Evolutionary conservation across 345 rosid species (phyloP).

Genomic region (Balakata baccata): DNA sequence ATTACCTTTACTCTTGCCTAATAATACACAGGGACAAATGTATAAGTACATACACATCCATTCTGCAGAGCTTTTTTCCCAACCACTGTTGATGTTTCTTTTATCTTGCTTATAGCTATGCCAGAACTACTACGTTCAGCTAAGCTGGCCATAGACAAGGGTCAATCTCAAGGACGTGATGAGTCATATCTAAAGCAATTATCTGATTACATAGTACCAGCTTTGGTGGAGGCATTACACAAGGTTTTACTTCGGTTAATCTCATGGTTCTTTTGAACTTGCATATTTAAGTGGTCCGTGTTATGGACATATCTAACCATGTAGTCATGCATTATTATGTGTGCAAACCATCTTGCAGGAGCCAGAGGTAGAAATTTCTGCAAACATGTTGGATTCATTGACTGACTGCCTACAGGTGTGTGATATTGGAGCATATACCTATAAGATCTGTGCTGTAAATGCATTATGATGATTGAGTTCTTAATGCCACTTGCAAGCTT

Average conservation of each 20-base stretch:
- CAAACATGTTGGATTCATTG: conserved; percentile 91
- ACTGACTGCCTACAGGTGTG: conserved; percentile 95
- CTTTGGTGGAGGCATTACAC: conserved; percentile 89
- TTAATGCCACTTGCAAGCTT: background rate
- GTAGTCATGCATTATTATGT: background rate
- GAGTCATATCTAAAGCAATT: conserved; percentile 87
- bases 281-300: background rate
- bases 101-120: conserved; percentile 58
- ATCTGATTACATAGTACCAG: conserved; percentile 89
- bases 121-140: conserved; percentile 93
- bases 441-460: background rate
- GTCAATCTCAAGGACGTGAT: conserved; percentile 76
- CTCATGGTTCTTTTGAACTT: background rate
- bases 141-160: conserved; percentile 92
- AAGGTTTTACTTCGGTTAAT: conserved; percentile 46
- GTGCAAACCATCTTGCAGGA: conserved; percentile 54
- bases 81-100: background rate
- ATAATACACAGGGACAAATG: background rate
- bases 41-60: background rate
- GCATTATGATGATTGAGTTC: background rate
- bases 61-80: conserved; percentile 5
- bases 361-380: conserved; percentile 93
- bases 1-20: background rate
- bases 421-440: background rate
- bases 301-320: background rate